Conservation (phyloP, 2,329 filamentous ascomycete genomes). For the Xylaria sp. region DNA sequence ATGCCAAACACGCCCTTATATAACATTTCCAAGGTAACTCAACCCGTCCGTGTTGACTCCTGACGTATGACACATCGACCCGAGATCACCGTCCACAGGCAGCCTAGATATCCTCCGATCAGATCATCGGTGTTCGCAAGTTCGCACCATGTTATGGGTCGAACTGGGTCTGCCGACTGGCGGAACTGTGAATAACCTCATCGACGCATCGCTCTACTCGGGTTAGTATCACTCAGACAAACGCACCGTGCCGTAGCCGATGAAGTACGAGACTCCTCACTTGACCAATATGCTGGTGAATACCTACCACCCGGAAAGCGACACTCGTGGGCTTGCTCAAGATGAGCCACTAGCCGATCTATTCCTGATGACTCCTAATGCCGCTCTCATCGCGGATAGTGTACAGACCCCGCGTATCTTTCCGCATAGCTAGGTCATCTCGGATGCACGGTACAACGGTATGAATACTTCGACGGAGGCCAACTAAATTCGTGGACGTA, state of each 20-base stretch:
- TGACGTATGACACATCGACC: not conserved
- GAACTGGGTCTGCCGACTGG: not conserved
- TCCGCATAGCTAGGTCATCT: too few relatives aligned
- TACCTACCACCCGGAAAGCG: not conserved
- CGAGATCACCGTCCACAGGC: not conserved
- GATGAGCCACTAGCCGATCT: not conserved
- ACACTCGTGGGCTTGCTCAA: not conserved
- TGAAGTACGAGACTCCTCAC: not conserved
- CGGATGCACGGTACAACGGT: not conserved
- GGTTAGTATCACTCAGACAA: not conserved
- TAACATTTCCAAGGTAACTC: not conserved
- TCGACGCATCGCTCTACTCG: not conserved
- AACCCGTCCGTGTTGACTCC: not conserved
- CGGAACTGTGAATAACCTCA: conserved; percentile 5
- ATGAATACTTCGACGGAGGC: not conserved
- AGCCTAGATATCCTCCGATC: not conserved
- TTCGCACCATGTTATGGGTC: not conserved
- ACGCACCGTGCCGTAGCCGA: not conserved
- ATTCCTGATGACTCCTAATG: too few relatives aligned
- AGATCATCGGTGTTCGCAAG: conserved; percentile 2
- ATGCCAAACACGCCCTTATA: not conserved
- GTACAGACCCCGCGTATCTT: too few relatives aligned
- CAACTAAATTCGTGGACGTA: not conserved
- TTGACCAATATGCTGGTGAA: not conserved
- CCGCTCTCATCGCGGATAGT: not conserved